phyloP scores from a whole-genome alignment of 129 eudicot genomes.

The Glebionis coronaria region DNA sequence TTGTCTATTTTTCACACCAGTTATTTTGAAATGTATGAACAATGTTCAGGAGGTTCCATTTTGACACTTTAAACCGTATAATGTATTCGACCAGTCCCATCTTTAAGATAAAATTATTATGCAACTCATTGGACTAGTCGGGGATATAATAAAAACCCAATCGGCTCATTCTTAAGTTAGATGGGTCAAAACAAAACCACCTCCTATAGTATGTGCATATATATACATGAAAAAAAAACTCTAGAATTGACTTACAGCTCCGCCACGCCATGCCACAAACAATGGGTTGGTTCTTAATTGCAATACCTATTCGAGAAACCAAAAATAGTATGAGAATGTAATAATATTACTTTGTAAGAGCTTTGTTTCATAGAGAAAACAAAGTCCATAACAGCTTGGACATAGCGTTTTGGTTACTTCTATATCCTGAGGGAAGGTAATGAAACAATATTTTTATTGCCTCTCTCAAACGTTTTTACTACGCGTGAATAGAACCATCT shows the following conservation, averaged over 20 bases:
- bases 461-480: not conserved
- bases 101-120: not conserved
- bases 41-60: too few species aligned
- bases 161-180: not conserved
- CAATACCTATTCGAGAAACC: slow-evolving; percentile 49
- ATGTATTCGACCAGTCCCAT: not conserved
- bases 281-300: slow-evolving; percentile 77
- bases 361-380: too few species aligned
- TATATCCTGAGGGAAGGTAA: not conserved
- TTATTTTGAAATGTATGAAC: too few species aligned
- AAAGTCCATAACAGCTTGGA: too few species aligned
- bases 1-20: too few species aligned
- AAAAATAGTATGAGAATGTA: not conserved
- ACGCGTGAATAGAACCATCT: not conserved
- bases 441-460: too few species aligned
- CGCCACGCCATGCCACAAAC: slow-evolving; percentile 89
- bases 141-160: not conserved
- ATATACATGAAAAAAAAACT: not conserved
- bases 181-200: not conserved
- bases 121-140: not conserved
- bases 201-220: not conserved
- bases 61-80: too few species aligned
- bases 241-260: slow-evolving; percentile 63
- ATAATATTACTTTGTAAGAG: not conserved
- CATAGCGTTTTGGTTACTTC: too few species aligned